Evolutionary conservation across 2,329 filamentous ascomycete species (phyloP), one percentile per base, ranked within the genome.

Genomic region (Claviceps sp.): DNA sequence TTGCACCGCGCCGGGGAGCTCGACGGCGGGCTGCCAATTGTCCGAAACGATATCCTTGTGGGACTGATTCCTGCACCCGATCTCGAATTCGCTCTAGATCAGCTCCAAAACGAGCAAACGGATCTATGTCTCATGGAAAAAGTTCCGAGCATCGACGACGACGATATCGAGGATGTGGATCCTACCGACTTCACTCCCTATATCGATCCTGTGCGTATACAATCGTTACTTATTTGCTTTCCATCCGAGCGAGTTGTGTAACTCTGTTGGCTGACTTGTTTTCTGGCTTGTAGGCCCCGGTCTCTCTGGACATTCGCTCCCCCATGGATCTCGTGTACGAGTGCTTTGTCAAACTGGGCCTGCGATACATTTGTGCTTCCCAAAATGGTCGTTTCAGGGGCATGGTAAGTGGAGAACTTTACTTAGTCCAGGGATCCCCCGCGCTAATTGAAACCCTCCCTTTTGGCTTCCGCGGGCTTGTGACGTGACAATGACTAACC

Each of bases 301-400:
- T 98, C 14, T 79, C 90, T 13, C 73, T 98, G 24, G 93, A 98
- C 62, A 86, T 95, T 34, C 81, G 84, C 58, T 93, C 86, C 0
- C 88, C 93, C 0, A 90, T 97, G 79, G 90, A 97, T 64, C 71
- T 98, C 41, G 93, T 96, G 4, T 96, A 95, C 61, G 93, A 98
- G 65, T 91, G 89, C 62, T 98, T 97, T 65, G 86, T 88, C 49
- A 98, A 98, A 69, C 74, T 98, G 8, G 93, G 93, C 1, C 69
- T 98, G 58, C 77, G 93, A 55, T 97, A 95, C 67, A 85, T 98
- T 48, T 97, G 93, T 64, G 89, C 96, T 4, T 72, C 93, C 26
- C 79, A 79, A 52, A 83, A 95, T 58, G 93, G 93, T 24, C 81
- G 81, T 55, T 98, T 88, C 68, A 86, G 86, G 2, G 93, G 93